Evolutionary conservation across 2,329 filamentous ascomycete genomes (phyloP), one percentile per base, ranked within the genome.

Genomic region (Scedosporium dehoogii): DNA sequence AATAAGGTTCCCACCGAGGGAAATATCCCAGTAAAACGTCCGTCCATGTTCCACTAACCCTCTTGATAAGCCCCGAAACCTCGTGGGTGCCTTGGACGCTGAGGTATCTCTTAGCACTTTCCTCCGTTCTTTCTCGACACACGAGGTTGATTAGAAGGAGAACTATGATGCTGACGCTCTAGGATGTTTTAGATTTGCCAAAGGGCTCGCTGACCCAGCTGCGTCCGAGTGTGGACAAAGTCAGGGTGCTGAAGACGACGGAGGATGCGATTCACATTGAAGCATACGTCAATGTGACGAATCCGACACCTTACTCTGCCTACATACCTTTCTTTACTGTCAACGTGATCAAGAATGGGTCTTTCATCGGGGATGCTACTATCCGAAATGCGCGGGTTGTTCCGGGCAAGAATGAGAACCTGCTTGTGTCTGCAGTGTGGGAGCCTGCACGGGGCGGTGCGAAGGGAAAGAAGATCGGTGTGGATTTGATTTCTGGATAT

Each of bases 1-100:
- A 91, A 90, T 73, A 86, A 88, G 67, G 88, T 99, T 69, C 93
- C 93, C 58, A 91, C 85, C 73, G 82, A 92, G 78, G 92, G 94
- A 68, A 84, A 87, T 70, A 87, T 99, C 71, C 90, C 90, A 75
- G 85, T 97, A 79, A 96, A 96, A 84, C 90, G 92, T 96, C 88
- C 86, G 92, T 91, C 80, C 75, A 81, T 80, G 76, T 78, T 82
- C 78, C 63, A 63, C 46, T 60, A 46, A 56, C 29, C 48, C 58
- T 51, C 53, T 57, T 51, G 27, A 21, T 41, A 33, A 18, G 48
- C 21, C 29, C 42, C 44, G 42, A 48, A 60, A 38, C 58, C 58
- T 48, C 58, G 42, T 51, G 58, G 58, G 44, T 48, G 23, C 53
- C 16, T 38, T 46, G 7, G 55, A 42, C 53, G 58, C 53, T 51